phyloP scores from a whole-genome alignment of 371 early-diverging fungal species.

The Mortierella sp. region DNA sequence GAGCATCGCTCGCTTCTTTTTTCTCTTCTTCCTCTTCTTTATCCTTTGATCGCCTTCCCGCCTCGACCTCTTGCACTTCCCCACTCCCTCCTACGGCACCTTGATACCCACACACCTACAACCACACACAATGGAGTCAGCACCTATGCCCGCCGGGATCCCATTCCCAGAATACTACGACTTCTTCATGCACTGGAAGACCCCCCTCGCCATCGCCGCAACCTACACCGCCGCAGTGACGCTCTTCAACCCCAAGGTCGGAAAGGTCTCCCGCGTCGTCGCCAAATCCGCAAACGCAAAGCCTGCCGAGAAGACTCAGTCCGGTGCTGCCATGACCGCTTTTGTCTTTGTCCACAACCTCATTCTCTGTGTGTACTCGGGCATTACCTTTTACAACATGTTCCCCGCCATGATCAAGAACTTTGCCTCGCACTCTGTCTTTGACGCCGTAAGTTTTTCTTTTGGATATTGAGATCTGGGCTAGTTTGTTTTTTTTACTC shows the following conservation, averaged over 20 bases:
- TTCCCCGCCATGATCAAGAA: constrained; percentile 66
- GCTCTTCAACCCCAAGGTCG: constrained; percentile 73
- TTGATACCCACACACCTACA: neutral
- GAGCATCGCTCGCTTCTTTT: neutral
- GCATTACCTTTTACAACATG: constrained; percentile 77
- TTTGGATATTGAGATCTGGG: neutral
- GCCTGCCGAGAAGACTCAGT: constrained; percentile 52
- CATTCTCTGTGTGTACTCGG: constrained; percentile 77
- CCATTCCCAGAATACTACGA: constrained; percentile 76
- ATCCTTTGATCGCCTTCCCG: constrained; percentile 4
- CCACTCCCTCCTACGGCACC: neutral
- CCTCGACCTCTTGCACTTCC: neutral
- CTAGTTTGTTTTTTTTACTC: neutral
- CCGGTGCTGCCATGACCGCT: constrained; percentile 72
- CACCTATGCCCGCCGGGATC: constrained; percentile 62
- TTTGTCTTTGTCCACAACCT: constrained; percentile 85
- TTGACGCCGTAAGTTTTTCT: constrained; percentile 56
- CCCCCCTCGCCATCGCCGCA: constrained; percentile 74
- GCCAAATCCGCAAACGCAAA: constrained; percentile 65
- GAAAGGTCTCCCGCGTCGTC: constrained; percentile 67
- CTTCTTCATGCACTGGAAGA: constrained; percentile 82
- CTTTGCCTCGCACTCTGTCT: constrained; percentile 59
- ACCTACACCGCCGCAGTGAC: constrained; percentile 67
- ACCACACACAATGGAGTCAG: constrained; percentile 39
- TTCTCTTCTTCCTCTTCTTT: neutral